Conservation (phyloP, 1,284 basidiomycete species). For the Ustilago lituana region DNA sequence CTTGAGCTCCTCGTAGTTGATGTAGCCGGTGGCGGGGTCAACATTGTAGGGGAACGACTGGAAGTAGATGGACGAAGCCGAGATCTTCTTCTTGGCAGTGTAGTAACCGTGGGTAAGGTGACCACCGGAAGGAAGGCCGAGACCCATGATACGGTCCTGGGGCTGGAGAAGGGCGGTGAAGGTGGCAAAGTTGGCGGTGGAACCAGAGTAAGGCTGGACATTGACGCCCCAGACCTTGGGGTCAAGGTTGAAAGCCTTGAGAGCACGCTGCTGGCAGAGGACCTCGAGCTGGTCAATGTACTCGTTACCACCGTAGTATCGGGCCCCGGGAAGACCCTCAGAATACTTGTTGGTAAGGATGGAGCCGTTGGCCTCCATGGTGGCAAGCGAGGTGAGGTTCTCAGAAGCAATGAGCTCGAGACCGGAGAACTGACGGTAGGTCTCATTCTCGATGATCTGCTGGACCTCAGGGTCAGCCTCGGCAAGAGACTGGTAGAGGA, state of each 20-base stretch:
- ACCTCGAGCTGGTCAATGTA: slow-evolving; percentile 96
- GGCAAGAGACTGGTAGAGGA: slow-evolving; percentile 84
- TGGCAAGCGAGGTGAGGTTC: slow-evolving; percentile 68
- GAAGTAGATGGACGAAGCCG: slow-evolving; percentile 99
- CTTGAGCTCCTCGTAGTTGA: slow-evolving; percentile 87
- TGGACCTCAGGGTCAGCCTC: slow-evolving; percentile 94
- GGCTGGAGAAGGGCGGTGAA: slow-evolving; percentile 96
- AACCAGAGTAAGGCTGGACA: slow-evolving; percentile 97
- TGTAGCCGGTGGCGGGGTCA: slow-evolving; percentile 76
- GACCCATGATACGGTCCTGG: slow-evolving; percentile 98
- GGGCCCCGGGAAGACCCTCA: slow-evolving; percentile 76
- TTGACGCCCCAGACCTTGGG: slow-evolving; percentile 93
- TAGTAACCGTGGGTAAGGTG: slow-evolving; percentile 99
- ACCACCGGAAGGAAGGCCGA: slow-evolving; percentile 96
- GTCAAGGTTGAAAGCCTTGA: slow-evolving; percentile 96
- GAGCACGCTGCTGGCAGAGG: slow-evolving; percentile 92
- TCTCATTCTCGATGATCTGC: slow-evolving; percentile 98
- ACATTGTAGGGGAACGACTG: slow-evolving; percentile 97
- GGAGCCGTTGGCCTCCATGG: slow-evolving; percentile 97
- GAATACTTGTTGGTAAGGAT: slow-evolving; percentile 98
- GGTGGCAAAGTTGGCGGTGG: slow-evolving; percentile 83
- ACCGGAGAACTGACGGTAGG: slow-evolving; percentile 93
- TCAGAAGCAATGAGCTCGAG: slow-evolving; percentile 96
- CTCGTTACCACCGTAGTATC: slow-evolving; percentile 90
- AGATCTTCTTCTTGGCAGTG: slow-evolving; percentile 99